phyloP scores from a whole-genome alignment of 1,284 basidiomycete species.

The Cryptococcus amylolentus region DNA sequence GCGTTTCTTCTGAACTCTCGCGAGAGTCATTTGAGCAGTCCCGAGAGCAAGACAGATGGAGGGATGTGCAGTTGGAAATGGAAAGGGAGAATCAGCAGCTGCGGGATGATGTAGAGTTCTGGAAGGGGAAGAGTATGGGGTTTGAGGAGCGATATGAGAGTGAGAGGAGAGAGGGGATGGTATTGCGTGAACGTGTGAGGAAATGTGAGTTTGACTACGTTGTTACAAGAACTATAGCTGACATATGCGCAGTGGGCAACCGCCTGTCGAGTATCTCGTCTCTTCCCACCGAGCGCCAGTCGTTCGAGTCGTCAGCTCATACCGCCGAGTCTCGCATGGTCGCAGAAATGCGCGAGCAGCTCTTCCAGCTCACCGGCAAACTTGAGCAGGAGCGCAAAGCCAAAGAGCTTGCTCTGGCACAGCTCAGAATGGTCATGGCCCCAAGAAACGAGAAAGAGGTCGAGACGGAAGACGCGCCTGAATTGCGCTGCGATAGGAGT shows the following conservation, averaged over 20 bases:
- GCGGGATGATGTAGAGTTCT: conserved; percentile 42
- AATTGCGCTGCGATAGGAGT: too few species aligned
- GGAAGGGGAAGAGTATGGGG: conserved; percentile 33
- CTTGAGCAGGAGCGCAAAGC: conserved; percentile 38
- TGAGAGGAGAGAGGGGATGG: conserved; percentile 31
- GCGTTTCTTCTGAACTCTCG: conserved; percentile 16
- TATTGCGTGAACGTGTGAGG: conserved; percentile 36
- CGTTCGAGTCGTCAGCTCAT: conserved; percentile 3
- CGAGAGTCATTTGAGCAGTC: conserved; percentile 10
- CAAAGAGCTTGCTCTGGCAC: conserved; percentile 20
- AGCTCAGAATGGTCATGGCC: conserved; percentile 1
- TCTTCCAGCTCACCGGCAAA: conserved; percentile 34
- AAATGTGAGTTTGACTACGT: conserved; percentile 32
- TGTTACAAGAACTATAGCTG: not conserved
- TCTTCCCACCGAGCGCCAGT: conserved; percentile 7
- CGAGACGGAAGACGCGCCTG: conserved; percentile 7
- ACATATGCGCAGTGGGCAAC: conserved; percentile 21
- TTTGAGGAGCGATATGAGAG: conserved; percentile 37
- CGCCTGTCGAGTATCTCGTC: conserved; percentile 31
- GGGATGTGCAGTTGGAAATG: conserved; percentile 32
- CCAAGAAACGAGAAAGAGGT: not conserved
- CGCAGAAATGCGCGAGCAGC: conserved; percentile 38
- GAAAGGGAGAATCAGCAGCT: conserved; percentile 44
- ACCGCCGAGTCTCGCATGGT: conserved; percentile 26
- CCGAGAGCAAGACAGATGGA: conserved; percentile 13